Evolutionary conservation across 345 rosid species (phyloP).

Genomic region (Fremontodendron californicum): DNA sequence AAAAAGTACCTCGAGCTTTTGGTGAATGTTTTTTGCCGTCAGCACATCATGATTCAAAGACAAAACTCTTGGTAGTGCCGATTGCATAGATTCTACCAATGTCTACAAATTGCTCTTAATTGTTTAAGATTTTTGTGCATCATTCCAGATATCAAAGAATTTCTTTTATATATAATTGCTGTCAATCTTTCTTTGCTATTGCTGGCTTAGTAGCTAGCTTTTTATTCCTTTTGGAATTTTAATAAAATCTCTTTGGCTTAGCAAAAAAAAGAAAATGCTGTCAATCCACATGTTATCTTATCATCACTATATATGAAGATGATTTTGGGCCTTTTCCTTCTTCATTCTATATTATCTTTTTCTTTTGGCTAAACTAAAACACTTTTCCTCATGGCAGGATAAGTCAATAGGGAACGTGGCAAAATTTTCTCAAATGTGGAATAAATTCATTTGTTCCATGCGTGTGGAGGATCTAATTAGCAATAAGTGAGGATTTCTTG

Average conservation of each 20-base stretch:
- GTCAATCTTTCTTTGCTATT: not conserved
- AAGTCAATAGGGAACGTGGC: slow-evolving; percentile 41
- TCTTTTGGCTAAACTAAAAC: slow-evolving; percentile 19
- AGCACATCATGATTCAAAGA: slow-evolving; percentile 28
- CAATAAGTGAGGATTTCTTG: slow-evolving; percentile 49
- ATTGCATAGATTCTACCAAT: not conserved
- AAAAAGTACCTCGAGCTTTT: slow-evolving; percentile 59
- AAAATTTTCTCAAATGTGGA: slow-evolving; percentile 85
- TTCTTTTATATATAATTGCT: not conserved
- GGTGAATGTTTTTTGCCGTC: slow-evolving; percentile 57
- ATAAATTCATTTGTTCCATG: slow-evolving; percentile 74
- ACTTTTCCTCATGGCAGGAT: slow-evolving; percentile 50
- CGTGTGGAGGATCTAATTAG: slow-evolving; percentile 84
- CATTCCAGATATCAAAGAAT: not conserved
- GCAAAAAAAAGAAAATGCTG: not conserved
- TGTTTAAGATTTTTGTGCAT: not conserved
- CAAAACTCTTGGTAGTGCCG: slow-evolving; percentile 34
- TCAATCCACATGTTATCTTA: not conserved
- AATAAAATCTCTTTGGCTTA: not conserved
- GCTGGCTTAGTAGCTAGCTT: not conserved
- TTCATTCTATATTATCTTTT: not conserved
- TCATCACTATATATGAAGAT: not conserved
- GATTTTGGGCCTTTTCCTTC: not conserved
- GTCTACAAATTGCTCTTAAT: not conserved
- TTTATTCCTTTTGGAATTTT: not conserved